Base-by-base conservation (phyloP, 1,139 yeast species). In the Meyerozyma guilliermondii region DNA sequence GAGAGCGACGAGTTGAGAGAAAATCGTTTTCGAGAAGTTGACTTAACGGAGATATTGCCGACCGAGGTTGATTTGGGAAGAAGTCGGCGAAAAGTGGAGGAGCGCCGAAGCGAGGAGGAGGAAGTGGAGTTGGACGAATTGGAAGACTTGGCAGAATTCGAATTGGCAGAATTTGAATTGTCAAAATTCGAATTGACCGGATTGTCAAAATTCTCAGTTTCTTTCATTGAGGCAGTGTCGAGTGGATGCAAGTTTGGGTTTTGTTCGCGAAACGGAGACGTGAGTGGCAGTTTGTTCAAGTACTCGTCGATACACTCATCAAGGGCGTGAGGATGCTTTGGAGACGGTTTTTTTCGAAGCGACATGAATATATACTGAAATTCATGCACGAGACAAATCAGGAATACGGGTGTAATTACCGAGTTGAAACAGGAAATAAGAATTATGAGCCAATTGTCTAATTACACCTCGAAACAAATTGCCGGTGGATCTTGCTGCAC, bases 191-290 rank as follows among this genome's bases (percentile, higher is more conserved):
- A 20, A 7, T 20, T 20, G 22, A 6, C 22, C 22, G 2, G 7
- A 20, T 20, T 20, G 5, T 20, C 22, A 4, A 7, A 20, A 20
- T 20, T 20, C 7, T 20, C 22, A 20, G 7, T 20, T 20, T 20
- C 22, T 6, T 7, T 20, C 22, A 20, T 20, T 3, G 22, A 5
- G 36, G 24, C 11, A 23, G 17, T 23, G 23, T 10, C 18, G 7
- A 33, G 23, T 17, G 36, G 36, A 17, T 33, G 36, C 26, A 33
- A 33, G 14, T 33, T 33, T 9, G 36, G 36, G 26, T 33, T 33
- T 13, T 33, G 23, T 13, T 33, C 24, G 9, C 36, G 36, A 16
- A 33, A 33, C 13, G 36, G 6, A 10, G 36, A 33, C 10, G 24
- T 20, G 23, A 33, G 23, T 11, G 36, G 36, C 36, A 33, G 36